Percentiles rank a stretch among this genome's conserved stretches.
phyloP scores from a whole-genome alignment of 805 yeast species.

The Pichia ethanolica region DNA sequence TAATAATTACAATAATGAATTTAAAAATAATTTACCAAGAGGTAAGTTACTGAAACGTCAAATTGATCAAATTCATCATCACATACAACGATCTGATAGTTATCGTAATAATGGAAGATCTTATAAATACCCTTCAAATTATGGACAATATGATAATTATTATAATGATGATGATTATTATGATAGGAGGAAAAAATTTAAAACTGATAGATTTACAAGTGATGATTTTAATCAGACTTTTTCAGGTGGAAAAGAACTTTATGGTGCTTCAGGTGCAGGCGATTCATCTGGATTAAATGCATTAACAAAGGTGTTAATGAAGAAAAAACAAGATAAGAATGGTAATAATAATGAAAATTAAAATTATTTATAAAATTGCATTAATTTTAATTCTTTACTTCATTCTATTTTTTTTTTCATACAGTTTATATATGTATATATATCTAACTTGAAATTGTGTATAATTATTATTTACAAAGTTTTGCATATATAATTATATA shows the following conservation, averaged over 20 bases:
- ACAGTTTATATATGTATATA: no score
- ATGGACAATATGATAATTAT: neutral
- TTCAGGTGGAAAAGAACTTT: conserved; percentile 11
- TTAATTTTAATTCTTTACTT: no score
- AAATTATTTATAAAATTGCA: no score
- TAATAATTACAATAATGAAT: no score
- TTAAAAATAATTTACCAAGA: no score
- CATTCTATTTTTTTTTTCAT: no score
- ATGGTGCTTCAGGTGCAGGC: conserved; percentile 7
- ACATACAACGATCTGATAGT: neutral
- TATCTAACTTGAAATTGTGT: no score
- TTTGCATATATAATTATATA: no score
- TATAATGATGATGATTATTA: neutral
- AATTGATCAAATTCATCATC: neutral
- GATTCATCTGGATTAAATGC: conserved; percentile 7
- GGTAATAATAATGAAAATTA: neutral
- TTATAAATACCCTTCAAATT: neutral
- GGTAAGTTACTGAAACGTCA: neutral
- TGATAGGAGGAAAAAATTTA: neutral
- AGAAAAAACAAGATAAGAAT: neutral
- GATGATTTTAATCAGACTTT: conserved; percentile 5
- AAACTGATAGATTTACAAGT: neutral
- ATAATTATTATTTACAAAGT: no score
- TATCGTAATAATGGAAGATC: neutral
- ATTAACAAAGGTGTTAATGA: conserved; percentile 6